A percentile compares a stretch with the other conserved stretches of the same genome.
Conservation (phyloP, 257 asterid genomes). For the Nicotiana otophora region DNA sequence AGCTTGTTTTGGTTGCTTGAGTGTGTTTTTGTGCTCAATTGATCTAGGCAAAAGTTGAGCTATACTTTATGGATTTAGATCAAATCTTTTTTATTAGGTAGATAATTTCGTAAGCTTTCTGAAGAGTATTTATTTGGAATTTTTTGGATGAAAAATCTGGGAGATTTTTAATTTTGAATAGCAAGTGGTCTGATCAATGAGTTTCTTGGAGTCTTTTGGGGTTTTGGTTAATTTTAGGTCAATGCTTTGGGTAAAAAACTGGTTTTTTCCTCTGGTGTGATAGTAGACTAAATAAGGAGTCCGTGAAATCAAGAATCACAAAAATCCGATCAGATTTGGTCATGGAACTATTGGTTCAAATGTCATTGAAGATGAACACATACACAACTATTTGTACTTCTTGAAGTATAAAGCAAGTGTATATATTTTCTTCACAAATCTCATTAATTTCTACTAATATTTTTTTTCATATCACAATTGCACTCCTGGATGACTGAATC, state of each 20-base stretch:
- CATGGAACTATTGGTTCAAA: conserved; percentile 17
- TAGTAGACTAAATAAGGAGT: conserved; percentile 18
- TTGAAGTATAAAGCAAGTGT: conserved; percentile 1
- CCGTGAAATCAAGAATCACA: conserved; percentile 19
- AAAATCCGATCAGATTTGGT: conserved; percentile 22
- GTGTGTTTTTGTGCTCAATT: conserved; percentile 68
- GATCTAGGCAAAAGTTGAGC: conserved; percentile 26
- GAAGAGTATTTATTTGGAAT: not conserved
- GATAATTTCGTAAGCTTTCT: conserved; percentile 53
- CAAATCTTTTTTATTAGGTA: conserved; percentile 20
- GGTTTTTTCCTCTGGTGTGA: conserved; percentile 8
- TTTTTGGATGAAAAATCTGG: not conserved
- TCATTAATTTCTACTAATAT: not conserved
- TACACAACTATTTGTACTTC: conserved; percentile 10
- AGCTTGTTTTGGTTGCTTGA: conserved; percentile 20
- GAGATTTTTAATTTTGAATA: conserved; percentile 26
- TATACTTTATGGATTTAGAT: conserved; percentile 16
- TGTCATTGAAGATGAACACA: conserved; percentile 51
- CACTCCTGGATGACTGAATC: not conserved
- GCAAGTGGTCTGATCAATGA: conserved; percentile 38
- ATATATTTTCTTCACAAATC: not conserved
- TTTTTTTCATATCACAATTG: not conserved
- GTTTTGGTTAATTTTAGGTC: conserved; percentile 18
- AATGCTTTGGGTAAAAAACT: conserved; percentile 22
- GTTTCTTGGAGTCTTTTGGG: conserved; percentile 20